Percentiles rank a stretch among this genome's conserved stretches.
phyloP scores from a whole-genome alignment of 495 filamentous ascomycete species.

The Aspergillus steynii region DNA sequence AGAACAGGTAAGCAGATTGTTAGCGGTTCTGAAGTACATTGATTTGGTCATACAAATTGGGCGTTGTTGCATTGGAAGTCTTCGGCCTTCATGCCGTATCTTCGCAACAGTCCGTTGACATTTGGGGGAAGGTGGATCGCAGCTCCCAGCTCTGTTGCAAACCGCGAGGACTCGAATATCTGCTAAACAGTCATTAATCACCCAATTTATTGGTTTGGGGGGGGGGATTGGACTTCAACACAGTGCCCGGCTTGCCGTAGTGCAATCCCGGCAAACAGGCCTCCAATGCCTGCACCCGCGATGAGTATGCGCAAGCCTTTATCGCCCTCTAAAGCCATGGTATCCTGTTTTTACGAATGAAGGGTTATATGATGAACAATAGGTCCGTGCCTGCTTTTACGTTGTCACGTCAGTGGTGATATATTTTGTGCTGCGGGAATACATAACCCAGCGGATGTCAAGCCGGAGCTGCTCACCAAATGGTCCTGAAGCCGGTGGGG shows the following conservation, averaged over 20 bases:
- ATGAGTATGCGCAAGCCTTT: conserved; percentile 8
- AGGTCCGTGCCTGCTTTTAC: background rate
- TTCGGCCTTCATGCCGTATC: conserved; percentile 2
- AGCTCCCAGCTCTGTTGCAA: conserved; percentile 6
- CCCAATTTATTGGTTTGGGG: background rate
- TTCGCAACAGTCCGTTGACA: conserved; percentile 6
- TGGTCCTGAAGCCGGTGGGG: too few relatives aligned
- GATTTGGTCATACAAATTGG: background rate
- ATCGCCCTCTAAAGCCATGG: background rate
- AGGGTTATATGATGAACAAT: background rate
- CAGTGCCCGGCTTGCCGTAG: conserved; percentile 5
- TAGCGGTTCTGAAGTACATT: background rate
- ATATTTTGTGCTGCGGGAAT: too few relatives aligned
- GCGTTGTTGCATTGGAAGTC: background rate
- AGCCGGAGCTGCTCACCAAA: too few relatives aligned
- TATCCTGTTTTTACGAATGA: background rate
- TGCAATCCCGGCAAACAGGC: conserved; percentile 7
- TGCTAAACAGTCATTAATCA: background rate
- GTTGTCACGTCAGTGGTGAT: background rate
- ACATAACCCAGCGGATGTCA: too few relatives aligned
- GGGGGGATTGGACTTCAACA: conserved; percentile 1
- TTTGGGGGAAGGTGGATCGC: conserved; percentile 8
- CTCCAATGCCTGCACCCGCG: conserved; percentile 11
- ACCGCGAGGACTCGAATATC: conserved; percentile 10
- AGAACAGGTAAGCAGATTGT: background rate